Evolutionary conservation across 305 asterid species (phyloP).

Genomic region (Fraxinus paxiana): DNA sequence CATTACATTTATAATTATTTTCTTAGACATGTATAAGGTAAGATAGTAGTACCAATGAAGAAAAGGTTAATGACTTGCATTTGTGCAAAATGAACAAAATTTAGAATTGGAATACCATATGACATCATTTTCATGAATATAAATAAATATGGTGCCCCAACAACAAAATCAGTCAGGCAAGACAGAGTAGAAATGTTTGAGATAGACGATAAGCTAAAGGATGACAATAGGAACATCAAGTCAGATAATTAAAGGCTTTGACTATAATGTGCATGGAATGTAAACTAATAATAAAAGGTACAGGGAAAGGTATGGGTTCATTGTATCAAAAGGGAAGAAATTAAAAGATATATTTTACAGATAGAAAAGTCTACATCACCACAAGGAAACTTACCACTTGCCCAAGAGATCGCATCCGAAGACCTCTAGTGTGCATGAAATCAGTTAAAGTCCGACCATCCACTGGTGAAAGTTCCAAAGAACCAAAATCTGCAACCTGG

Average conservation of each 20-base stretch:
- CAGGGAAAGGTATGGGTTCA: not conserved
- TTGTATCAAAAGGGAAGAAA: not conserved
- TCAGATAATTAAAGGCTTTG: not conserved
- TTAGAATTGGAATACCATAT: not conserved
- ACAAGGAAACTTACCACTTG: slow-evolving; percentile 67
- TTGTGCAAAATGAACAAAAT: not conserved
- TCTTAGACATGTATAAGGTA: not conserved
- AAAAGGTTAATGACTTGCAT: not conserved
- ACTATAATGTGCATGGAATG: not conserved
- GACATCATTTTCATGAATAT: not conserved
- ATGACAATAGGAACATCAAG: not conserved
- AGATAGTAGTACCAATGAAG: not conserved
- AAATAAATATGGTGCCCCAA: not conserved
- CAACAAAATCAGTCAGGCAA: not conserved
- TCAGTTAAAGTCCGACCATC: slow-evolving; percentile 97
- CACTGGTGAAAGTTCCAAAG: slow-evolving; percentile 95
- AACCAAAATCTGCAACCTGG: slow-evolving; percentile 98
- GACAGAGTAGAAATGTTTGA: not conserved
- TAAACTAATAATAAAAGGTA: not conserved
- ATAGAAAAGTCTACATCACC: slow-evolving; percentile 19
- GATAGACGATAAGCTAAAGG: not conserved
- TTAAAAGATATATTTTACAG: slow-evolving; percentile 5
- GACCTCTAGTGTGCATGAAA: slow-evolving; percentile 99
- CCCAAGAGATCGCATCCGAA: slow-evolving; percentile 97
- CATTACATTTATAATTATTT: not conserved